A percentile compares a stretch with the other conserved stretches of the same genome.
Conservation (phyloP, 371 early-diverging fungal species). For the Rhizopus sp. region DNA sequence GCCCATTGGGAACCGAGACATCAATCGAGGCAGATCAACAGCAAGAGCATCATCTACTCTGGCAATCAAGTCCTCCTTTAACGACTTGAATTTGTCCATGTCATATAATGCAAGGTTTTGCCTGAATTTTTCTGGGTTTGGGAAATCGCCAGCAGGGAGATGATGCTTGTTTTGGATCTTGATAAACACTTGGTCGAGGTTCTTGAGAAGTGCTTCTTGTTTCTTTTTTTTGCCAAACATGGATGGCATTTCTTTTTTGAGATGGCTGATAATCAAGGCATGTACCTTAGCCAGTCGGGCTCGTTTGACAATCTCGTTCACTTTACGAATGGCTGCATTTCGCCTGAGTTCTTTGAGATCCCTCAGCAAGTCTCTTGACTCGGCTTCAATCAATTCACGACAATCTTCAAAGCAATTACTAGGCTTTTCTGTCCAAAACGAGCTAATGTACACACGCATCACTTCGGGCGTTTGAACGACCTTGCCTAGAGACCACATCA, state of each 20-base stretch:
- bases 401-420: constrained; percentile 76
- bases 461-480: constrained; percentile 90
- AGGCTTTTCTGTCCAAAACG: constrained; percentile 81
- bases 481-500: constrained; percentile 95
- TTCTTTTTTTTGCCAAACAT: constrained; percentile 83
- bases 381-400: constrained; percentile 67
- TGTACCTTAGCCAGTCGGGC: constrained; percentile 82
- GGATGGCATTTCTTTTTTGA: constrained; percentile 83
- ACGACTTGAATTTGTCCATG: constrained; percentile 68
- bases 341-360: constrained; percentile 78
- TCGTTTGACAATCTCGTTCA: constrained; percentile 91
- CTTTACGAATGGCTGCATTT: constrained; percentile 86
- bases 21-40: constrained; percentile 32
- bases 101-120: constrained; percentile 62
- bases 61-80: constrained; percentile 61
- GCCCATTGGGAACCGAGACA: constrained; percentile 38
- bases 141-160: constrained; percentile 65
- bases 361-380: constrained; percentile 76
- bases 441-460: constrained; percentile 81
- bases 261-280: constrained; percentile 82
- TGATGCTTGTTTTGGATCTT: constrained; percentile 69
- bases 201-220: constrained; percentile 62
- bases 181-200: constrained; percentile 64
- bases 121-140: constrained; percentile 59
- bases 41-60: constrained; percentile 54